Base-by-base conservation (phyloP, 495 filamentous ascomycete species). In the Xylaria cubensis region DNA sequence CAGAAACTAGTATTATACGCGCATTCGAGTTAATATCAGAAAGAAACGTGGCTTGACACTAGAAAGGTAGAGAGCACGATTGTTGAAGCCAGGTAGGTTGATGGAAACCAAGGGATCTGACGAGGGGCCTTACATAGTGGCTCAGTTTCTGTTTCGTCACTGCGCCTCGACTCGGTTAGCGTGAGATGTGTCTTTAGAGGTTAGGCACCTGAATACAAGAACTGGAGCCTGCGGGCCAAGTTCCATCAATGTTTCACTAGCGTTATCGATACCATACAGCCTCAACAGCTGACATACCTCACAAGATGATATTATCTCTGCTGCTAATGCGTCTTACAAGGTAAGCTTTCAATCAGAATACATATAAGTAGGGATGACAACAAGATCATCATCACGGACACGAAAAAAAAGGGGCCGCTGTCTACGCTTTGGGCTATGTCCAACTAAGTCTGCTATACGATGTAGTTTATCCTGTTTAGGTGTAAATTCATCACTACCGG, bases 141-240 rank as follows among this genome's bases (percentile, higher is more conserved):
- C 61, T 26, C 61, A 15, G 39, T 13, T 24, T 48, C 39, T 61
- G 53, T 48, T 61, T 69, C 67, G 67, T 69, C 67, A 69, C 67
- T 4, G 67, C 26, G 24, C 48, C 41, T 24, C 24, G 67, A 59
- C 62, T 62, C 36, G 67, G 67, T 62, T 62, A 70, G 67, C 42
- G 19, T 50, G 48, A 50, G n/a, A 50, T 29, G 42, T 67, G 24
- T 42, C 29, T 21, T 26, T 65, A 48, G n/a, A 12, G 34, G 34
- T n/a, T 26, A 63, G 56, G 56, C 56, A 59, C 32, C 58, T 41
- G 6, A 8, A 48, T 48, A 48, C 53, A 10, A 29, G 56, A 39
- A 36, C 61, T 41, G 21, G 12, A 41, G 61, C 61, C 61, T 63
- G 42, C n/a, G n/a, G 36, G 36, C 36, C 36, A 39, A 61, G 58